Conservation (phyloP, 768 basidiomycete genomes). For the Auriculariales sp. region DNA sequence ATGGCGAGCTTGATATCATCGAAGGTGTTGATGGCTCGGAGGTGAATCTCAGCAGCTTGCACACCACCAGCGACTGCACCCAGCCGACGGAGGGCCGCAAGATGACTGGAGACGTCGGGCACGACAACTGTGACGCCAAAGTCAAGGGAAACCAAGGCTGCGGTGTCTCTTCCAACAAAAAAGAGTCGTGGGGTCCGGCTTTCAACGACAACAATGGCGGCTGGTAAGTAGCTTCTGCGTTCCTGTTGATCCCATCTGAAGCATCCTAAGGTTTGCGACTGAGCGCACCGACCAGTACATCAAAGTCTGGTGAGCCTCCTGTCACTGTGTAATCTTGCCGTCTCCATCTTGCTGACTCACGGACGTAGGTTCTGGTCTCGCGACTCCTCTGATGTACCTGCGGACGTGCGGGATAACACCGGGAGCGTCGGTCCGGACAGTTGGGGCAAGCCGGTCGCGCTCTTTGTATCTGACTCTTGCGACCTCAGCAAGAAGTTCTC, state of each 20-base stretch:
- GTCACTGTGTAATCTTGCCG: constrained; percentile 3
- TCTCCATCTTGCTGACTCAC: no score
- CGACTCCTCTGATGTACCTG: no score
- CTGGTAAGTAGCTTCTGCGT: no score
- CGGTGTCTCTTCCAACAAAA: constrained; percentile 27
- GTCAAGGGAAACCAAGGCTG: constrained; percentile 41
- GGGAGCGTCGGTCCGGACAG: constrained; percentile 4
- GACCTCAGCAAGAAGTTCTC: constrained; percentile 6
- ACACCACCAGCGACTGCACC: constrained; percentile 22
- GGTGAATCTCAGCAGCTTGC: constrained; percentile 38
- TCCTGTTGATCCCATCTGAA: constrained; percentile 5
- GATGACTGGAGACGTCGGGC: constrained; percentile 18
- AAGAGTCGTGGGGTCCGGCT: constrained; percentile 36
- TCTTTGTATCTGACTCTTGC: constrained; percentile 4
- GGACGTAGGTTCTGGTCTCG: no score
- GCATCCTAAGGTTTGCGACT: constrained; percentile 7
- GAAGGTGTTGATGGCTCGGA: constrained; percentile 40
- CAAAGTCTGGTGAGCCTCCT: constrained; percentile 5
- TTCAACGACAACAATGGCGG: constrained; percentile 51
- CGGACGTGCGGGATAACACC: no score
- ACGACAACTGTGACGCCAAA: constrained; percentile 33
- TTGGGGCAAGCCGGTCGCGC: constrained; percentile 8
- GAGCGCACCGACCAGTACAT: constrained; percentile 8
- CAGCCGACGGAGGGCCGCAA: constrained; percentile 3
- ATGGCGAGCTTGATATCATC: constrained; percentile 26